Base-by-base conservation (phyloP, 2,329 filamentous ascomycete species). In the Sporothrix mexicana region DNA sequence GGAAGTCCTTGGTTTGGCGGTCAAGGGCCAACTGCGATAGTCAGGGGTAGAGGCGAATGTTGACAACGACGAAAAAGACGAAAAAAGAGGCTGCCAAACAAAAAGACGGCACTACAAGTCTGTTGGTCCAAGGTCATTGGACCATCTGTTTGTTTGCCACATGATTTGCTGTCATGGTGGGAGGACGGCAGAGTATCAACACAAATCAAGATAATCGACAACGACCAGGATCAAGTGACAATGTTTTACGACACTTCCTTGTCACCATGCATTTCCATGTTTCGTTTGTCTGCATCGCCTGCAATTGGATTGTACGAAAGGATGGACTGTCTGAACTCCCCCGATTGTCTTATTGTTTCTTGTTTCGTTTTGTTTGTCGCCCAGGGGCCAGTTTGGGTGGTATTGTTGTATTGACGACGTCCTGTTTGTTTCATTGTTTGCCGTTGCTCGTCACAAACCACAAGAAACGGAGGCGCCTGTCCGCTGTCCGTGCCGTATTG, bases 321-420 rank as follows among this genome's bases (percentile, higher is more conserved):
- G 5, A 64, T 15, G 62, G 30, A 36, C 7, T 36, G 30, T 36
- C 30, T 36, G 30, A 36, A 36, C 30, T n/a, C n/a, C n/a, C n/a
- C n/a, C n/a, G n/a, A n/a, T n/a, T 36, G 30, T 43, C 36, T 51
- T 3, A 25, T 62, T 68, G 64, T 69, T 62, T 73, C 43, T 72
- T 69, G 67, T 69, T 69, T 69, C 49, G 47, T 25, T 69, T 69
- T 41, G 66, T 55, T 49, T 49, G 43, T 5, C 25, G 13, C 17
- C 17, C 15, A 25, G 25, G 3, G 43, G 7, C 23, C 30, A 6
- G 15, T n/a, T 25, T 36, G 45, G 7, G 45, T 67, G 3, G 23
- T 66, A 45, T 47, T 23, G 62, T 45, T 36, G 59, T 45, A 64
- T 23, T 64, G 17, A 45, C 59, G 30, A 13, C 41, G 10, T 13